A percentile compares a stretch with the other conserved stretches of the same genome.
Evolutionary conservation across 2,329 filamentous ascomycete species (phyloP).

Genomic region (Claviceps sp.): DNA sequence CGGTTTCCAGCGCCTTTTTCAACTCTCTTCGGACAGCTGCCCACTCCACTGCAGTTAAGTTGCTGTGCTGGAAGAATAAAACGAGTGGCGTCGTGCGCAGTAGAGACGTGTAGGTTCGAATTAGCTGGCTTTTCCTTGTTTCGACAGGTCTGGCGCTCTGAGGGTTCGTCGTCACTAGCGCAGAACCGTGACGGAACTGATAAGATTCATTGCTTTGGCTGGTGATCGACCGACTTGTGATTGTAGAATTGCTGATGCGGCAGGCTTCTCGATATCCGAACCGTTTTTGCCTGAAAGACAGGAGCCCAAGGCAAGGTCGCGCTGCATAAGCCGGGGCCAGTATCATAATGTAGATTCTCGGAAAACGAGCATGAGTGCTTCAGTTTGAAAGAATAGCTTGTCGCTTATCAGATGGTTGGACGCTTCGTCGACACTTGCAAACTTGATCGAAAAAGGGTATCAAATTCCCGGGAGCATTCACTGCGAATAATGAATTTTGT

Average conservation of each 20-base stretch:
- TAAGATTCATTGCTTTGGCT: neutral
- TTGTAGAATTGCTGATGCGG: constrained; percentile 14
- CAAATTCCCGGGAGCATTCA: neutral
- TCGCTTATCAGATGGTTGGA: neutral
- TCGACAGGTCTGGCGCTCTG: constrained; percentile 78
- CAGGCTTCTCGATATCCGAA: neutral
- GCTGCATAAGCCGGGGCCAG: constrained; percentile 8
- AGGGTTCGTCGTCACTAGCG: constrained; percentile 57
- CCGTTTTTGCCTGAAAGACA: constrained; percentile 3
- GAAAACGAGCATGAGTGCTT: neutral
- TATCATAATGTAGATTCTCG: constrained; percentile 10
- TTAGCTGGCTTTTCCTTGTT: constrained; percentile 79
- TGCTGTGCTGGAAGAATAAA: constrained; percentile 65
- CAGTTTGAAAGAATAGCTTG: neutral
- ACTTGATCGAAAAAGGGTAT: neutral
- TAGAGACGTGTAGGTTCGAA: constrained; percentile 74
- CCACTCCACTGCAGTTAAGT: constrained; percentile 54
- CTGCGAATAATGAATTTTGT: neutral
- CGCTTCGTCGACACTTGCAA: neutral
- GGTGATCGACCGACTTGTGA: neutral
- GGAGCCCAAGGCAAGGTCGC: constrained; percentile 10
- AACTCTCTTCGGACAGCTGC: constrained; percentile 30
- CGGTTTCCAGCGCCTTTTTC: constrained; percentile 27
- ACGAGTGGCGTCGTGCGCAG: constrained; percentile 75
- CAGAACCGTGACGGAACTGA: constrained; percentile 30